phyloP scores from a whole-genome alignment of 352 stramenopile species.

The Phytophthora hibernalis region DNA sequence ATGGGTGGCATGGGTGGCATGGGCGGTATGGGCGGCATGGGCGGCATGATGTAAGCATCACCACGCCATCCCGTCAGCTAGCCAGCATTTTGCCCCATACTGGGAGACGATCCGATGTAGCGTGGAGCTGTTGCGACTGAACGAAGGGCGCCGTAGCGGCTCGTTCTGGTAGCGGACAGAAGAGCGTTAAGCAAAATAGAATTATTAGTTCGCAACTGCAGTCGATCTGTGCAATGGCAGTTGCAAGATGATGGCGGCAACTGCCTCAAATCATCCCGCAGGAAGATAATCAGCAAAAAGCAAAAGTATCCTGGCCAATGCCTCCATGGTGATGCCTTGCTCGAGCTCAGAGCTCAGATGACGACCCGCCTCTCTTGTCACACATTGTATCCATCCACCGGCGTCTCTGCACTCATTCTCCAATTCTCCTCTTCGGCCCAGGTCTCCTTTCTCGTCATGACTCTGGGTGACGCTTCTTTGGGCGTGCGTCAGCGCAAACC shows the following conservation, averaged over 20 bases:
- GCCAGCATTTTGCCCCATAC: constrained; percentile 25
- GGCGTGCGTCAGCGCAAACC: constrained; percentile 41
- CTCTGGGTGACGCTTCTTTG: constrained; percentile 12
- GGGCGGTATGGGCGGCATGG: constrained; percentile 87
- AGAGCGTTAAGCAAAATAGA: constrained; percentile 46
- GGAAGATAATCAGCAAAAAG: constrained; percentile 8
- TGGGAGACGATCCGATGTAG: constrained; percentile 26
- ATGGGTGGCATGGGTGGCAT: constrained; percentile 89
- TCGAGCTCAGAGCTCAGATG: constrained; percentile 1
- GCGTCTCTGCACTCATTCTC: constrained; percentile 20
- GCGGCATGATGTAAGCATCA: constrained; percentile 82
- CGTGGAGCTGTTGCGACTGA: constrained; percentile 43
- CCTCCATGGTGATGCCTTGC: constrained; percentile 1
- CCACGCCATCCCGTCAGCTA: constrained; percentile 13
- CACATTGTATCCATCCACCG: constrained; percentile 8
- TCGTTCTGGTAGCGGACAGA: constrained; percentile 36
- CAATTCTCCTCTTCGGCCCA: constrained; percentile 5
- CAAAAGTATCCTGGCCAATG: constrained; percentile 23
- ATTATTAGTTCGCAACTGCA: constrained; percentile 45
- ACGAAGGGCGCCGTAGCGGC: constrained; percentile 21
- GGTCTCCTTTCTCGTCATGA: constrained; percentile 17
- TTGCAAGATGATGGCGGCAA: constrained; percentile 25
- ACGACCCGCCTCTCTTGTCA: constrained; percentile 10
- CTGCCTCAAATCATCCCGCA: constrained; percentile 24
- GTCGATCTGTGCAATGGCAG: not conserved